Evolutionary conservation across 495 filamentous ascomycete genomes (phyloP).

Genomic region (Lepidopterella palustris): DNA sequence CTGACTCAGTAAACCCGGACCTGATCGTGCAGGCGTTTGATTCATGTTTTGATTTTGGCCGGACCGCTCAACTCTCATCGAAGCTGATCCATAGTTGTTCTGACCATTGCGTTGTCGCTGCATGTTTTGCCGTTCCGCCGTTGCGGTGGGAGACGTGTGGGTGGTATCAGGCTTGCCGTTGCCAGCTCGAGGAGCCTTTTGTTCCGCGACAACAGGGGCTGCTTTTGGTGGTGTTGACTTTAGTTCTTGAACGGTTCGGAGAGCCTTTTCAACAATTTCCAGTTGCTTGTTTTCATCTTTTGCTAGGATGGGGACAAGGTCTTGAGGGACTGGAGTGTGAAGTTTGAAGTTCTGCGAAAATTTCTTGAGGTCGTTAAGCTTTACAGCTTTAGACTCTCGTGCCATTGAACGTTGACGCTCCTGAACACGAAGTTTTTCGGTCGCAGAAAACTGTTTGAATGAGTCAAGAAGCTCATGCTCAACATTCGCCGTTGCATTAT

Average conservation of each 20-base stretch:
- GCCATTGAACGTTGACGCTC: conserved; percentile 65
- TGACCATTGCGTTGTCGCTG: conserved; percentile 38
- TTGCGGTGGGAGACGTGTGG: conserved; percentile 14
- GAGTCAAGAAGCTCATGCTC: conserved; percentile 69
- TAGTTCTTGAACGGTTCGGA: conserved; percentile 38
- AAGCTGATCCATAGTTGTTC: conserved; percentile 17
- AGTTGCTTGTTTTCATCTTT: conserved; percentile 91
- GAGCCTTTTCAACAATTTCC: conserved; percentile 79
- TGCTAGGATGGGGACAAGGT: conserved; percentile 89
- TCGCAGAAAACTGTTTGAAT: conserved; percentile 76
- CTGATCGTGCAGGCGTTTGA: conserved; percentile 33
- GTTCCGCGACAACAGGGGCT: conserved; percentile 28
- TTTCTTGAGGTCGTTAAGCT: conserved; percentile 88
- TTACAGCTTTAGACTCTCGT: conserved; percentile 72
- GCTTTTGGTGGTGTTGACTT: conserved; percentile 49
- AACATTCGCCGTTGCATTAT: conserved; percentile 64
- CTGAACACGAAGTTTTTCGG: conserved; percentile 64
- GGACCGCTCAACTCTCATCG: conserved; percentile 17
- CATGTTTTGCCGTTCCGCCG: conserved; percentile 44
- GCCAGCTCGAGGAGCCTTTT: conserved; percentile 23
- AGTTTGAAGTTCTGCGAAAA: conserved; percentile 94
- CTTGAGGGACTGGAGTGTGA: conserved; percentile 79
- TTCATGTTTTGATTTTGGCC: conserved; percentile 42
- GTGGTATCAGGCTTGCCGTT: conserved; percentile 17
- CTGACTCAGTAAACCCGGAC: conserved; percentile 39